Percentiles rank a stretch among this genome's conserved stretches.
Evolutionary conservation across 768 basidiomycete genomes (phyloP).

Genomic region (Pleurotus ostreatus): DNA sequence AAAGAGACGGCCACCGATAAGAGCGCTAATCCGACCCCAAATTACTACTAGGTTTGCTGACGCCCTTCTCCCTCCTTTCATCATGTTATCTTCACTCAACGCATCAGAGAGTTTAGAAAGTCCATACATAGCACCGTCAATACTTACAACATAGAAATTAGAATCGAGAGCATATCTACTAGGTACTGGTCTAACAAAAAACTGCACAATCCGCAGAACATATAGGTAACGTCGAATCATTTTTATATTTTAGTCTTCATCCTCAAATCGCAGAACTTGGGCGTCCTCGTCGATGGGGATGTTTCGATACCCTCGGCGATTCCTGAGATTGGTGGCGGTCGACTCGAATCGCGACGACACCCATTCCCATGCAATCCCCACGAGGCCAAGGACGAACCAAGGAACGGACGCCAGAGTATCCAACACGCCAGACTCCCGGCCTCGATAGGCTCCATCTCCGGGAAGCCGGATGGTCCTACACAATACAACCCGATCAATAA

Average conservation of each 20-base stretch:
- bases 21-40: too few relatives aligned
- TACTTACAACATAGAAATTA: too few relatives aligned
- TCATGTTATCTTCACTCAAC: too few relatives aligned
- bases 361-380: slow-evolving; percentile 69
- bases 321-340: slow-evolving; percentile 31
- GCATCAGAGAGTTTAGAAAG: too few relatives aligned
- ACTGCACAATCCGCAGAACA: too few relatives aligned
- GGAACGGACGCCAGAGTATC: slow-evolving; percentile 84
- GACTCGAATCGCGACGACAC: slow-evolving; percentile 44
- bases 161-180: too few relatives aligned
- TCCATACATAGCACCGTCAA: too few relatives aligned
- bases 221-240: too few relatives aligned
- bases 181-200: too few relatives aligned
- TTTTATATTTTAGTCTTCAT: slow-evolving; percentile 46
- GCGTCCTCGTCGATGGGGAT: slow-evolving; percentile 86
- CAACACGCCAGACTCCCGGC: slow-evolving; percentile 40
- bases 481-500: slow-evolving; percentile 7
- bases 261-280: slow-evolving; percentile 80
- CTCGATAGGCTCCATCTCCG: slow-evolving; percentile 35
- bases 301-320: slow-evolving; percentile 69
- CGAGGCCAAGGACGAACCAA: slow-evolving; percentile 82
- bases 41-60: too few relatives aligned
- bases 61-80: too few relatives aligned
- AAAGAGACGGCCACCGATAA: too few relatives aligned
- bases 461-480: slow-evolving; percentile 76